Base-by-base conservation (phyloP, 768 basidiomycete species). In the Calocybe gangraenosa region DNA sequence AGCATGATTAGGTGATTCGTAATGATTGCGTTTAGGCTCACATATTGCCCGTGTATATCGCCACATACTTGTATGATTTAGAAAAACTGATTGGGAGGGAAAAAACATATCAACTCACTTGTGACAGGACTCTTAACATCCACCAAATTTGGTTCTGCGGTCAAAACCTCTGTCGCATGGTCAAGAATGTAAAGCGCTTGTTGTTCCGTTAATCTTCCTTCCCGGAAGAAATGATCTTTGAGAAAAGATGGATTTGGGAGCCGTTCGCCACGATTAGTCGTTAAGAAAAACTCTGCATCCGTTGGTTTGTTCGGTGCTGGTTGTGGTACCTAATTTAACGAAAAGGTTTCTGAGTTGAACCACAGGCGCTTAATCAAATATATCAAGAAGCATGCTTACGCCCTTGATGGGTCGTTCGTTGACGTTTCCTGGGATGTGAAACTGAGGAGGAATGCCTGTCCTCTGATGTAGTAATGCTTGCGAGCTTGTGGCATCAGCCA, bases 41-140 rank as follows among this genome's bases (percentile, higher is more conserved):
- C 93, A 65, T 92, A 97, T 86, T 97, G 94, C 8, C 94, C 94
- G 57, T 97, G 94, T 37, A 97, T 92, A 70, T 97, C 94, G 17
- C 94, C 94, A 59, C 93, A 95, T 53, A 97, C 93, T 94, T 55
- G 15, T 41, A 15, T 1, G 15, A n/a, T 20, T 40, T 50, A 18
- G 49, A 22, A 34, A 17, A 18, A 28, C 43, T 37, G 18, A 22
- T 13, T 19, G 9, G 5, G 39, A 20, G 10, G 37, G 25, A 28
- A 22, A 21, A 32, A 32, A 37, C 40, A 36, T 34, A 21, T 13
- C n/a, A 22, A 74, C 87, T 54, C 56, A 92, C 92, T 89, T 32
- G 92, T 96, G 25, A 96, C 87, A 15, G 93, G 92, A 48, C 92
- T 89, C 46, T 82, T 81, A 8, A 97, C 82, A 39, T 84, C 73